phyloP scores from a whole-genome alignment of 352 stramenopile genomes.

The Phytophthora pluvialis region DNA sequence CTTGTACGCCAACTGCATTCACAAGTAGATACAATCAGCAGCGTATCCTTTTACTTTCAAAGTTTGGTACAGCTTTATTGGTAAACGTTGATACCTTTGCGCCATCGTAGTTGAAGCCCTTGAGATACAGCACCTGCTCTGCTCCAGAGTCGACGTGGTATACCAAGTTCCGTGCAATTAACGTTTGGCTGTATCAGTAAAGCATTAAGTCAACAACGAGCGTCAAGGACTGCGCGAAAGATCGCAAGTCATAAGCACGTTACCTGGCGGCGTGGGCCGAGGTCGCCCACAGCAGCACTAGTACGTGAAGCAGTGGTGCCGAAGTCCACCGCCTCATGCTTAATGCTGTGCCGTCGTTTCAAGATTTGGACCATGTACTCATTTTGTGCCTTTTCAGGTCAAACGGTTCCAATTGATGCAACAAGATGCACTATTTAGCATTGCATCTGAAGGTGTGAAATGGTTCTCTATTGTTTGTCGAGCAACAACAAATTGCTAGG shows the following conservation, averaged over 20 bases:
- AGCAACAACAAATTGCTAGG: not conserved
- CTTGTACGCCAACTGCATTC: constrained; percentile 62
- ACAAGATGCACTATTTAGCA: not conserved
- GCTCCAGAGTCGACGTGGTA: constrained; percentile 74
- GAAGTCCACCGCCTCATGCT: constrained; percentile 16
- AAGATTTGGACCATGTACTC: constrained; percentile 19
- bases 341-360: constrained; percentile 23
- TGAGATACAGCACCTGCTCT: constrained; percentile 84
- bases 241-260: not conserved
- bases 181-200: constrained; percentile 29
- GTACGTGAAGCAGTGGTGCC: constrained; percentile 3
- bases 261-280: constrained; percentile 24
- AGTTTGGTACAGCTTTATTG: not conserved
- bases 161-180: constrained; percentile 72
- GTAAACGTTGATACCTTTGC: constrained; percentile 35
- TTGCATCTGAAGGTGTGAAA: constrained; percentile 1
- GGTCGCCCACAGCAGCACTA: constrained; percentile 16
- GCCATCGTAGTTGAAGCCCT: constrained; percentile 75
- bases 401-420: constrained; percentile 9
- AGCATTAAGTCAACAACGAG: not conserved
- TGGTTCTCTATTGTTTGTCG: constrained; percentile 16
- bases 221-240: not conserved
- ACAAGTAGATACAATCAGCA: not conserved
- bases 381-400: constrained; percentile 28
- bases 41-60: not conserved